Evolutionary conservation across 257 asterid species (phyloP).

Genomic region (Eustoma russellianum): DNA sequence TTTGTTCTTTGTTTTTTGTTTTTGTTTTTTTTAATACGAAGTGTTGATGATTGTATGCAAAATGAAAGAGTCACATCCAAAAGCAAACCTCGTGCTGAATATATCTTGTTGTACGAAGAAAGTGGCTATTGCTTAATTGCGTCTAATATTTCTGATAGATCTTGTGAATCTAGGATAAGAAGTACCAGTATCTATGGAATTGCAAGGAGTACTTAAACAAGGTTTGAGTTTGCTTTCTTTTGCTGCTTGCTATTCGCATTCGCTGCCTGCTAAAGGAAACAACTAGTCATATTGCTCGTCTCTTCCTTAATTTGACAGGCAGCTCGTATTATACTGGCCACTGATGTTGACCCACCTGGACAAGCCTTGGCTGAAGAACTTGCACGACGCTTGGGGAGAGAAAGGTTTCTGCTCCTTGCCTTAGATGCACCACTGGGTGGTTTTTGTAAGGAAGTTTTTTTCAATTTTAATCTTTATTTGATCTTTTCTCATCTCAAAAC

Average conservation of each 20-base stretch:
- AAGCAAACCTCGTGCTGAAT: not conserved
- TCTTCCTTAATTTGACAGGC: slow-evolving; percentile 38
- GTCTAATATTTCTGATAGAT: slow-evolving; percentile 34
- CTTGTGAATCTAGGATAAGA: slow-evolving; percentile 80
- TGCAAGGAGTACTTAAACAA: slow-evolving; percentile 69
- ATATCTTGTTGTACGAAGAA: not conserved
- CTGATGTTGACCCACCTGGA: slow-evolving; percentile 91
- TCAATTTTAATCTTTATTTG: too few species aligned
- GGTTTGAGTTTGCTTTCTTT: slow-evolving; percentile 32
- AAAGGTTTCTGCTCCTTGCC: slow-evolving; percentile 38
- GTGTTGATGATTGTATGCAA: too few species aligned
- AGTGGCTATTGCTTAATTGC: slow-evolving; percentile 12
- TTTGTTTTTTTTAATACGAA: too few species aligned
- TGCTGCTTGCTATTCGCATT: not conserved
- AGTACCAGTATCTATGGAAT: slow-evolving; percentile 93
- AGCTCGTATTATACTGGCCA: slow-evolving; percentile 94
- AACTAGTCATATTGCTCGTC: slow-evolving; percentile 2
- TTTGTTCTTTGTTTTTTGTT: too few species aligned
- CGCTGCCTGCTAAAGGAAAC: not conserved
- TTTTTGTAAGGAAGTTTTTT: too few species aligned
- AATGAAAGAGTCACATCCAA: too few species aligned
- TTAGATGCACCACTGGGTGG: not conserved
- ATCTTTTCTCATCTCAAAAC: not conserved
- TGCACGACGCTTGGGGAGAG: slow-evolving; percentile 97
- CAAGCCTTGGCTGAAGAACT: slow-evolving; percentile 98